Evolutionary conservation across 129 eudicot genomes (phyloP).

Genomic region (Flaveria robusta): DNA sequence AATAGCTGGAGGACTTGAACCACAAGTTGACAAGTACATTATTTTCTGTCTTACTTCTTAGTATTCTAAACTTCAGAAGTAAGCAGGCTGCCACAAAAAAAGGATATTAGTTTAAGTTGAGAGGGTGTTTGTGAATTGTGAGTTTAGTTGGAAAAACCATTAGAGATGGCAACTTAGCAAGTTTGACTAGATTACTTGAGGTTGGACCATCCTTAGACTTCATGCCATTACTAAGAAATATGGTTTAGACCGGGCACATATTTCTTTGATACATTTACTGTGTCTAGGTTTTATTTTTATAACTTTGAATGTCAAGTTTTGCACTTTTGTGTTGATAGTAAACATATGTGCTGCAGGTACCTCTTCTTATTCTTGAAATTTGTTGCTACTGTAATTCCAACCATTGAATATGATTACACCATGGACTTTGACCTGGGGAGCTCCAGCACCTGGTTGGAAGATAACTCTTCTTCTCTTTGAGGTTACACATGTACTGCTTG

Average conservation of each 20-base stretch:
- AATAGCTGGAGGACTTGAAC: conserved; percentile 92
- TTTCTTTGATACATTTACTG: conserved; percentile 1
- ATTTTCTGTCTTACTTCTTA: not conserved
- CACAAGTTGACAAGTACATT: conserved; percentile 96
- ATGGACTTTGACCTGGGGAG: conserved; percentile 95
- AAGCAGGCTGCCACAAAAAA: not conserved
- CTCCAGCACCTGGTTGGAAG: conserved; percentile 60
- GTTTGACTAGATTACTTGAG: too few species aligned
- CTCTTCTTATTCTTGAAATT: conserved; percentile 89
- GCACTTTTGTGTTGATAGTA: not conserved
- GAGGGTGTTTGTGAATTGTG: not conserved
- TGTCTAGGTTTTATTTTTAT: not conserved
- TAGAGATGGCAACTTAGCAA: too few species aligned
- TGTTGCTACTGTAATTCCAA: conserved; percentile 93
- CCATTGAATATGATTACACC: conserved; percentile 96
- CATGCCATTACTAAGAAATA: not conserved
- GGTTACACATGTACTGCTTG: not conserved
- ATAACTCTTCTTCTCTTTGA: not conserved
- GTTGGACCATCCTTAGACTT: conserved; percentile 2
- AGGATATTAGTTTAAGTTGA: not conserved
- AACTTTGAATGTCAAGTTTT: not conserved
- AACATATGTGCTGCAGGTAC: conserved; percentile 56
- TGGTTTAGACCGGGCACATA: not conserved
- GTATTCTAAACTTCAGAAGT: not conserved
- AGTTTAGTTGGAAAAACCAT: too few species aligned